These are phyloP conservation scores for Apiotrichum gamsii DNA, from an alignment of 1,284 basidiomycete species.

Conservation along the genomic window DNA sequence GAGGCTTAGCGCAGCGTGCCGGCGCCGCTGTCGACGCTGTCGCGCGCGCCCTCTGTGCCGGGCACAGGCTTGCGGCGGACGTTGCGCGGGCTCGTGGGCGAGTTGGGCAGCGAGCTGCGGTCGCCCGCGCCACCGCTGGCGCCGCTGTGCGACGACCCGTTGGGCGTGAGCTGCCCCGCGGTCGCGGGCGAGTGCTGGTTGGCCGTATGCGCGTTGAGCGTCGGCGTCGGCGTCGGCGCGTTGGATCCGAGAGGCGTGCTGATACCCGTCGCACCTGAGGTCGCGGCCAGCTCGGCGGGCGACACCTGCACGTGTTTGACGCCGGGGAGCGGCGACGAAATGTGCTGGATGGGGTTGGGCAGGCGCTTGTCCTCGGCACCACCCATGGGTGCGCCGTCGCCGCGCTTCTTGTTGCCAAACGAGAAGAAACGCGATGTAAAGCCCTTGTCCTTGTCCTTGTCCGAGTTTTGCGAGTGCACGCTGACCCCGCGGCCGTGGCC, in stretches of 20 bases:
- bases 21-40: slow-evolving; percentile 7
- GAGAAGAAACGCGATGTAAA: slow-evolving; percentile 11
- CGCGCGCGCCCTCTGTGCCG: slow-evolving; percentile 2
- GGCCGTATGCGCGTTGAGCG: neutral
- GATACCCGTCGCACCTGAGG: neutral
- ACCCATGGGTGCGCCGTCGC: neutral
- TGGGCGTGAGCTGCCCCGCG: neutral
- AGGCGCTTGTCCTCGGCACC: slow-evolving; percentile 1
- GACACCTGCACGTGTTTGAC: slow-evolving; percentile 9
- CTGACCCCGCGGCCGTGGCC: no score
- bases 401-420: slow-evolving; percentile 1
- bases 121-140: neutral
- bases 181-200: slow-evolving; percentile 1
- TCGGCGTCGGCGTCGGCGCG: neutral
- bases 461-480: neutral
- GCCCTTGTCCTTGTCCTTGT: neutral
- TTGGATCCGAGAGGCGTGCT: neutral
- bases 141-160: neutral
- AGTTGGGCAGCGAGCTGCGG: slow-evolving; percentile 3
- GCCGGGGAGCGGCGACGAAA: slow-evolving; percentile 9
- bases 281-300: slow-evolving; percentile 5
- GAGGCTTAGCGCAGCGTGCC: no score
- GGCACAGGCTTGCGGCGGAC: slow-evolving; percentile 26
- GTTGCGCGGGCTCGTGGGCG: slow-evolving; percentile 8
- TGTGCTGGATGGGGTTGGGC: slow-evolving; percentile 11